Conservation (phyloP, 306 rosid genomes). For the Trichosanthes truncata region DNA sequence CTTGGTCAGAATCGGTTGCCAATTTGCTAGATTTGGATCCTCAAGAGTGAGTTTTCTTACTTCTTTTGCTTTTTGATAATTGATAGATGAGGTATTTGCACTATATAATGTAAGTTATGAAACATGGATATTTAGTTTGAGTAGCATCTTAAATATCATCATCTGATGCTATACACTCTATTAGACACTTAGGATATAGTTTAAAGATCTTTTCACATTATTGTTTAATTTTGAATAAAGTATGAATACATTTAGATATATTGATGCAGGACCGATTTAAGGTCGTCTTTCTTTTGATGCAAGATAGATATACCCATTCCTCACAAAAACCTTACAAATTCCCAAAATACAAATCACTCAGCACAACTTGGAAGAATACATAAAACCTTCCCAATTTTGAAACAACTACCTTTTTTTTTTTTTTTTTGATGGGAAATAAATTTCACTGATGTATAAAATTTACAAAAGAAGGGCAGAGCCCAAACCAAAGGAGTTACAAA, state of each 20-base stretch:
- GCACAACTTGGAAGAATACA: neutral
- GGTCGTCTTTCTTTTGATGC: neutral
- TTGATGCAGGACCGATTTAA: neutral
- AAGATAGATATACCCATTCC: neutral
- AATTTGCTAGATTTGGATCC: slow-evolving; percentile 71
- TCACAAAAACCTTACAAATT: neutral
- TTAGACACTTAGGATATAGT: neutral
- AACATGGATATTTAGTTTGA: neutral
- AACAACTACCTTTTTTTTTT: neutral
- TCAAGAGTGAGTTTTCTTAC: slow-evolving; percentile 48
- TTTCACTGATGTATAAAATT: no score
- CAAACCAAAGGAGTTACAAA: no score
- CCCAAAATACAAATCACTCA: neutral
- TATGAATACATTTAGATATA: neutral
- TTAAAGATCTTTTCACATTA: neutral
- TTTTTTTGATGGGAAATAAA: no score
- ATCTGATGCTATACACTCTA: neutral
- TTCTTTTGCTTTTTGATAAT: neutral
- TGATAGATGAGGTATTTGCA: neutral
- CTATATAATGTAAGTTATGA: neutral
- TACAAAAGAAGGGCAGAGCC: no score
- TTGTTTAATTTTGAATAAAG: neutral
- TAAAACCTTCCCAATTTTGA: neutral
- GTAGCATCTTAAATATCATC: neutral
- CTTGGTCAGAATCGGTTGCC: slow-evolving; percentile 69